Base-by-base conservation (phyloP, 345 rosid genomes). In the Isatis tinctoria region DNA sequence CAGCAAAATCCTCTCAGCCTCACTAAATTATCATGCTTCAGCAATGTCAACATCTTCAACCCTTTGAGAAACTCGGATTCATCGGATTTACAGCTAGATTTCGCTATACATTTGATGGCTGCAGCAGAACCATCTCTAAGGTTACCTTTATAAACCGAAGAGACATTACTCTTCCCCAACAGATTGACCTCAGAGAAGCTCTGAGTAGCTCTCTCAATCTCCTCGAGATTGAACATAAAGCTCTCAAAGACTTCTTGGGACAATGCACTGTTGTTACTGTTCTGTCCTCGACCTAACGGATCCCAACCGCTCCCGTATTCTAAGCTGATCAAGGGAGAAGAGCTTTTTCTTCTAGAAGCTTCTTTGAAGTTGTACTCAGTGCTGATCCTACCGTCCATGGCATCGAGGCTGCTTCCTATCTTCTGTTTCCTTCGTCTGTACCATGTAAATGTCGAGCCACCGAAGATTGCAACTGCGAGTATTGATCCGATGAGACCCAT, bases 301-400 rank as follows among this genome's bases (percentile, higher is more conserved):
- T 95, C 99, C 99, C 99, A 95, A 8, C 99, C 97, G 28, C 68
- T 87, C 20, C 96, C 86, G 78, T 92, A 92, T 83, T 95, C 99
- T 18, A 92, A 84, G 74, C 92, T 90, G 22, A 92, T 89, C 18
- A 90, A 87, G 5, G 96, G 89, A 17, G 97, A 90, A 49, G 87
- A 83, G 72, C 85, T 83, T 78, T 84, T 90, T 74, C 85, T 74
- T 76, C 68, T 67, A 1, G 74, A 66, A 60, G 76, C 77, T 68
- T 88, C 99, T 78, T 82, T 85, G 68, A 56, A 76, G 74, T 85
- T 88, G 56, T 88, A 86, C 58, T 89, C 89, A 12, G 85, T 84
- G 70, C 97, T 91, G 28, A 87, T 82, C 65, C 88, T 83, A 74
- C 85, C 60, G 36, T 94, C 97, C 6, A 84, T 74, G 62, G 75